Percentiles rank a stretch among this genome's conserved stretches.
These are phyloP conservation scores for Taxillus chinensis DNA, from an alignment of 164 flowering plant species.

Conservation along the genomic window DNA sequence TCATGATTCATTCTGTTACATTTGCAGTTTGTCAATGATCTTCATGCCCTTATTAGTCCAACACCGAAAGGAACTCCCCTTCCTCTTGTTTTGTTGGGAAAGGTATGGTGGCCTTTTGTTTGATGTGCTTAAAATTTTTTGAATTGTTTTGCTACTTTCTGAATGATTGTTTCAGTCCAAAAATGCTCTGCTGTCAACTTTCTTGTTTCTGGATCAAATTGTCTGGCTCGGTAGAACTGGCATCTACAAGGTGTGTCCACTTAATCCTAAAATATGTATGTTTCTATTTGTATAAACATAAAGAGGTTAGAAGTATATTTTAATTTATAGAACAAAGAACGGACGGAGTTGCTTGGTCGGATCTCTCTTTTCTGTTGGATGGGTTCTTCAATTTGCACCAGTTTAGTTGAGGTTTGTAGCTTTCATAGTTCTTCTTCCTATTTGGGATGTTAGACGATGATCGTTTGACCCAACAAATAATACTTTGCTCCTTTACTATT, in stretches of 20 bases:
- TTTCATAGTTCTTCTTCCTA: neutral
- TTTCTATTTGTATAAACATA: neutral
- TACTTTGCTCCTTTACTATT: neutral
- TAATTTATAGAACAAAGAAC: constrained; percentile 68
- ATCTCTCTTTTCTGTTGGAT: constrained; percentile 92
- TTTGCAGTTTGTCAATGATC: constrained; percentile 93
- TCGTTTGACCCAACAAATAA: too few relatives aligned
- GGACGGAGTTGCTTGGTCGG: constrained; percentile 72
- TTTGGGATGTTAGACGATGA: neutral
- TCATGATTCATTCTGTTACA: neutral
- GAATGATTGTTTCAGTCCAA: constrained; percentile 57
- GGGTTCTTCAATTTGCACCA: constrained; percentile 75
- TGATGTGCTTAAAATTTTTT: neutral
- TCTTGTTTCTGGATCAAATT: constrained; percentile 94
- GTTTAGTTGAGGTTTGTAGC: constrained; percentile 71
- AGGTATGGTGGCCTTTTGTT: constrained; percentile 32
- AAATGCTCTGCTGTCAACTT: constrained; percentile 85
- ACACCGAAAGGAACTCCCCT: constrained; percentile 85
- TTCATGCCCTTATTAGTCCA: constrained; percentile 91
- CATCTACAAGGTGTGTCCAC: constrained; percentile 64
- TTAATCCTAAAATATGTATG: neutral
- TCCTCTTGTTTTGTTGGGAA: constrained; percentile 80
- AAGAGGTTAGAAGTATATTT: too few relatives aligned
- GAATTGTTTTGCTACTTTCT: neutral
- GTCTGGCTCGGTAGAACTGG: constrained; percentile 96